Base-by-base conservation (phyloP, 2,329 filamentous ascomycete species). In the Penicillium rolfsii region DNA sequence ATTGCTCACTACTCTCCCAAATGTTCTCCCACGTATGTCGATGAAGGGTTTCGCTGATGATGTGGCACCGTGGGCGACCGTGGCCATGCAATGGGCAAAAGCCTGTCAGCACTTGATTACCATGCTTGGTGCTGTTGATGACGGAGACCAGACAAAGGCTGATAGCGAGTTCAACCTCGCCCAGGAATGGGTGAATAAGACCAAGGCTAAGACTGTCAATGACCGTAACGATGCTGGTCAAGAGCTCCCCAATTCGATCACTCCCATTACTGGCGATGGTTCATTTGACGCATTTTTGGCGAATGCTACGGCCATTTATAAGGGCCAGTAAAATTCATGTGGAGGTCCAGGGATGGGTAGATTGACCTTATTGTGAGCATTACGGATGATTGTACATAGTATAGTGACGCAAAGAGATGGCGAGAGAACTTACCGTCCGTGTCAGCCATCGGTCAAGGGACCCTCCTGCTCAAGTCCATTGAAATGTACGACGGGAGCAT, bases 51-150 rank as follows among this genome's bases (percentile, higher is more conserved):
- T 65, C 14, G 62, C 63, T 4, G 35, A 54, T 7, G 65, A 67
- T 26, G 64, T 65, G 1, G 64, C n/a, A 8, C 65, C 64, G 9
- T 67, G 65, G 65, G 57, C 64, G 8, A 66, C 54, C 6, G 55
- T 65, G 43, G 57, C 65, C 19, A 67, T 64, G 62, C 64, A 67
- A 46, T 67, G 62, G 64, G 64, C 64, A 12, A 58, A 55, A 6
- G 64, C 64, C 11, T 65, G 62, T 26, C 59, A 67, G 58, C 64
- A 67, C 33, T 54, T 67, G 62, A 67, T 67, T 26, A 22, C 40
- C 26, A 65, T 66, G 64, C 55, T 67, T 26, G 46, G 66, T 6
- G 65, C 65, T 11, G 28, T 65, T 26, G 58, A 65, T 38, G 40
- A 22, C 3, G 62, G 62, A 7, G 41, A 67, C 41, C 49, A 65